Percentiles rank a stretch among this genome's conserved stretches.
Conservation (phyloP, 768 basidiomycete species). For the Rhizopogon rudus region DNA sequence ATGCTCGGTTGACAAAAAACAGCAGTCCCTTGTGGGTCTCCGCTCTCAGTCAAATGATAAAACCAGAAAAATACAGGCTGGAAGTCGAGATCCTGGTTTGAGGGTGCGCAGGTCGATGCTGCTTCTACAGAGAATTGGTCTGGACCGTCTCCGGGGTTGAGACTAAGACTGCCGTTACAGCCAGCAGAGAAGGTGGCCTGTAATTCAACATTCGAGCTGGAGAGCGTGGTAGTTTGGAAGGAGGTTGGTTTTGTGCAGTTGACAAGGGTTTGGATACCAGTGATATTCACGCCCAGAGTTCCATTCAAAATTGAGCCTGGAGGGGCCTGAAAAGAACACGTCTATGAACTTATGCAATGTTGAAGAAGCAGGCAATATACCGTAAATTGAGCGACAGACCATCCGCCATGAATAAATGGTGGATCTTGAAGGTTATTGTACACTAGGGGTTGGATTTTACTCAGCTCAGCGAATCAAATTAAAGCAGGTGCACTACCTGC, state of each 20-base stretch:
- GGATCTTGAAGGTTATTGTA: slow-evolving; percentile 46
- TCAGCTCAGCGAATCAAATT: background rate
- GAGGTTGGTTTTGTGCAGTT: slow-evolving; percentile 42
- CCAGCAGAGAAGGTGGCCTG: slow-evolving; percentile 42
- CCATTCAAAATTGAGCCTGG: slow-evolving; percentile 42
- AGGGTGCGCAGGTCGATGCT: slow-evolving; percentile 24
- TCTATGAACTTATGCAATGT: background rate
- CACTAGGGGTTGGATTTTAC: slow-evolving; percentile 11
- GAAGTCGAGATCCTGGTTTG: slow-evolving; percentile 30
- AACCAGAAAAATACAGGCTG: slow-evolving; percentile 70
- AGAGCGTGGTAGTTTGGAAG: slow-evolving; percentile 16
- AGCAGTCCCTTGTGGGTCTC: slow-evolving; percentile 36
- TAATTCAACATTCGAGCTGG: slow-evolving; percentile 29
- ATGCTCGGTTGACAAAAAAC: slow-evolving; percentile 59
- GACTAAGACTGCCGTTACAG: slow-evolving; percentile 35
- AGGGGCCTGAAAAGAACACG: slow-evolving; percentile 33
- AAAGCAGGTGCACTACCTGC: slow-evolving; percentile 14
- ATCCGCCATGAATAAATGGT: slow-evolving; percentile 46
- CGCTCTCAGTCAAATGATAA: slow-evolving; percentile 31
- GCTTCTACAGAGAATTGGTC: slow-evolving; percentile 49
- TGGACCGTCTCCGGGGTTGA: slow-evolving; percentile 33
- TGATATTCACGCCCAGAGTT: slow-evolving; percentile 46
- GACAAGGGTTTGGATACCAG: slow-evolving; percentile 37
- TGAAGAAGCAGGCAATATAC: slow-evolving; percentile 24
- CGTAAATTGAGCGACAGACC: slow-evolving; percentile 51